A percentile compares a stretch with the other conserved stretches of the same genome.
Evolutionary conservation across 371 early-diverging fungal genomes (phyloP).

Genomic region (Mortierella sp.): DNA sequence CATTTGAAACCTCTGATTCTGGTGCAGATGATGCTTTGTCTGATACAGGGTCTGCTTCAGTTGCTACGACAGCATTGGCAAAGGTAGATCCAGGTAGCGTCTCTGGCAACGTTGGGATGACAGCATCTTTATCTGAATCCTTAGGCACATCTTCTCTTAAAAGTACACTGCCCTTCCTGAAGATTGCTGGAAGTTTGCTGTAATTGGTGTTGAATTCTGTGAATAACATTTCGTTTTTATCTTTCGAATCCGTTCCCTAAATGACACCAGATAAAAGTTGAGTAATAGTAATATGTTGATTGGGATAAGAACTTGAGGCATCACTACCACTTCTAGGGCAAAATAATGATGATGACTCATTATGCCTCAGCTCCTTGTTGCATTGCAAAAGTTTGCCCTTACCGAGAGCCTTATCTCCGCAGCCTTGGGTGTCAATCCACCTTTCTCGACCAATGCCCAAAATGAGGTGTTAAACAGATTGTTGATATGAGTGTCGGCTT

Average conservation of each 20-base stretch:
- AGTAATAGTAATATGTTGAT: no score
- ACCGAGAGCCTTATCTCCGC: conserved; percentile 79
- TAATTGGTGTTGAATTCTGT: conserved; percentile 90
- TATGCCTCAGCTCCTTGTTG: background rate
- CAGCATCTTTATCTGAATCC: conserved; percentile 36
- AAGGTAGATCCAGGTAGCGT: conserved; percentile 44
- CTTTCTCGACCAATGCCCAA: conserved; percentile 89
- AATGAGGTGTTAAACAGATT: conserved; percentile 95
- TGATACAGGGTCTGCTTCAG: background rate
- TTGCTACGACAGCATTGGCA: conserved; percentile 18
- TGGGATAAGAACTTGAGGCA: background rate
- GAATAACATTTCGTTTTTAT: conserved; percentile 94
- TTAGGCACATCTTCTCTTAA: conserved; percentile 67
- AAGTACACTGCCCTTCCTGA: conserved; percentile 88
- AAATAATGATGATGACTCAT: background rate
- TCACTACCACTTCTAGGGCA: background rate
- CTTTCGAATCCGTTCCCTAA: conserved; percentile 83
- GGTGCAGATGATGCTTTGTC: background rate
- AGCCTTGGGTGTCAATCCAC: conserved; percentile 68
- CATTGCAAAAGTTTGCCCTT: conserved; percentile 26
- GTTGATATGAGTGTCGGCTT: conserved; percentile 94
- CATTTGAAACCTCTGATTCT: conserved; percentile 1
- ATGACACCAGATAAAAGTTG: background rate
- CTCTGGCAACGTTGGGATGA: conserved; percentile 47
- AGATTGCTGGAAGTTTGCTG: conserved; percentile 83